Conservation (phyloP, 2,329 filamentous ascomycete genomes). For the Monilinia vaccinii-corymbosi region DNA sequence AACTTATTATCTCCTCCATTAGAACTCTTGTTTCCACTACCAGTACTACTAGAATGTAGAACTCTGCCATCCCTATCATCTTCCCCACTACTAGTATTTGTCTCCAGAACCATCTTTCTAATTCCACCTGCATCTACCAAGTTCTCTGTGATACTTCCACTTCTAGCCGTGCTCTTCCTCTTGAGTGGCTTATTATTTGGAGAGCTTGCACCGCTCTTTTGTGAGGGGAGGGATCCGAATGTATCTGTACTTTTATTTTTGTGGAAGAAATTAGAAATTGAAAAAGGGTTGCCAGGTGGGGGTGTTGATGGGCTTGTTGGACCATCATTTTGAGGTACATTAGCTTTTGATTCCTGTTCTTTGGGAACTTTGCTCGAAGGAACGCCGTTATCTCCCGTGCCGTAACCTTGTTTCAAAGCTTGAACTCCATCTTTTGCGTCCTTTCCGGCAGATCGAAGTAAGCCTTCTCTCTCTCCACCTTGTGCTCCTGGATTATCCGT, state of each 20-base stretch:
- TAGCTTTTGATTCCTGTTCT: neutral
- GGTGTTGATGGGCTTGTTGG: neutral
- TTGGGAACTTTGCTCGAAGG: neutral
- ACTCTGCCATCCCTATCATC: neutral
- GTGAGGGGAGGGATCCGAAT: constrained; percentile 23
- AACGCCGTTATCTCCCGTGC: constrained; percentile 31
- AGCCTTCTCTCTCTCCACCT: constrained; percentile 44
- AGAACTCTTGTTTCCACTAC: constrained; percentile 1
- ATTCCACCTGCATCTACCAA: constrained; percentile 66
- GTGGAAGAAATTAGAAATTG: neutral
- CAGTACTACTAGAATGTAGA: constrained; percentile 5
- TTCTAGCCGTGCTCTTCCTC: constrained; percentile 47
- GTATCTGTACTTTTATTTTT: constrained; percentile 24
- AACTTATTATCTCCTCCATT: neutral
- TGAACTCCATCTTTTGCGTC: constrained; percentile 58
- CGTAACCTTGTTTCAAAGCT: constrained; percentile 48
- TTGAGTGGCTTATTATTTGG: constrained; percentile 24
- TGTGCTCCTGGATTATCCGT: constrained; percentile 34
- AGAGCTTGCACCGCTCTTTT: constrained; percentile 22
- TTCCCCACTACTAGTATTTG: constrained; percentile 31
- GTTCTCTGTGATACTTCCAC: constrained; percentile 72
- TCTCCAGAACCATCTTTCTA: constrained; percentile 67
- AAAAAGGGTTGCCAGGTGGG: neutral
- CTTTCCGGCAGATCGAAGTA: constrained; percentile 43
- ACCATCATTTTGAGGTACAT: neutral